Base-by-base conservation (phyloP, 257 asterid species). In the Solanum arcanum region DNA sequence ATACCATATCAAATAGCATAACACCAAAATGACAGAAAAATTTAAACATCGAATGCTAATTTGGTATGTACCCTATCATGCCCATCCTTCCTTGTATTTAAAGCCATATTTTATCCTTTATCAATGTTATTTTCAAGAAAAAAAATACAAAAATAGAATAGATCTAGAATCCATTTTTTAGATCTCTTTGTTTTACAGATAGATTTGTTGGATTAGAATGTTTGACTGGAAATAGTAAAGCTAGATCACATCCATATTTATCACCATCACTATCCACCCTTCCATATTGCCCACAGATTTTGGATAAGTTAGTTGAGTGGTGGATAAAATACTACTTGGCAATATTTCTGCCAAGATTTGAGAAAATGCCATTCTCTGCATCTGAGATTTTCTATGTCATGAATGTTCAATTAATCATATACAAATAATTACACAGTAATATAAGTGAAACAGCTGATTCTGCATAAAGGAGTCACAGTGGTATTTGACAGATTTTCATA, bases 121-220 rank as follows among this genome's bases (percentile, higher is more conserved):
- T 41, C 33, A 75, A 11, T 21, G 14, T 27, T 68, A 86, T 69
- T 70, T 68, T 60, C 83, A 85, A 76, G 83, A 69, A 11, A 21
- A 80, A 16, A 46, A 15, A 37, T 12, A 27, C 60, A 60, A 62
- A 33, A 66, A 47, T 27, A 46, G 66, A 21, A 47, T 3, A 74
- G 56, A 37, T 41, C 56, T 41, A 12, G 35, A 41, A 41, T 11
- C 27, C 56, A 8, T 11, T 23, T 75, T 39, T 75, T 75, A 41
- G 56, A 41, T 2, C 9, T 49, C 13, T 69, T 44, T 69, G 12
- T 60, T 87, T 86, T 82, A 85, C 88, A 52, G 75, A 64, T 81
- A 25, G 69, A 23, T 62, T 85, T 70, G 60, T 60, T 47, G 88
- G 88, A 89, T 82, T 7, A 25, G 90, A 75, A 75, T 39, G 35